These are phyloP conservation scores for Dovyalis caffra DNA, from an alignment of 345 rosid genomes.

Conservation along the genomic window DNA sequence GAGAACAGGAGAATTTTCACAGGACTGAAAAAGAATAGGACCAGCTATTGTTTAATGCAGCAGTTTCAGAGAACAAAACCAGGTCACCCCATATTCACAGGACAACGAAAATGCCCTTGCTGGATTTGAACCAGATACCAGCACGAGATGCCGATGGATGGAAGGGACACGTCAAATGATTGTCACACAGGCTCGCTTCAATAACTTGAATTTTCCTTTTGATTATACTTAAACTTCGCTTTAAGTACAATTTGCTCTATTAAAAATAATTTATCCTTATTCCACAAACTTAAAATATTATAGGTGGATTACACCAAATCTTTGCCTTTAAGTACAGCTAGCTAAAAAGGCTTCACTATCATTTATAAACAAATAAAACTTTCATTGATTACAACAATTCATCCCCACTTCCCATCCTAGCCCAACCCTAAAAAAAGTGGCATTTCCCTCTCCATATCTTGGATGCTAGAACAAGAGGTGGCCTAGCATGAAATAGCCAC, in stretches of 20 bases:
- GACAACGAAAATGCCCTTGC: constrained; percentile 13
- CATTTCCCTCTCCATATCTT: background rate
- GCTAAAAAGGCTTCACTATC: constrained; percentile 17
- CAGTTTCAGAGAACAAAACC: background rate
- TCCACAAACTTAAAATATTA: background rate
- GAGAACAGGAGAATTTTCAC: background rate
- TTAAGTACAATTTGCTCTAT: background rate
- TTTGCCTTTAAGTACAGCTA: constrained; percentile 34
- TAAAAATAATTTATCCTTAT: background rate
- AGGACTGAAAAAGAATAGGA: background rate
- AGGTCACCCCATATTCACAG: constrained; percentile 8
- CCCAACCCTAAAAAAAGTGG: background rate
- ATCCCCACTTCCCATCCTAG: background rate
- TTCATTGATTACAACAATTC: constrained; percentile 13
- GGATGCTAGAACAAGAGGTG: constrained; percentile 3
- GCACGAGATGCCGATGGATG: constrained; percentile 12
- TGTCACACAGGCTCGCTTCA: constrained; percentile 16
- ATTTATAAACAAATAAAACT: constrained; percentile 20
- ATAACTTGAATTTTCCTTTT: constrained; percentile 16
- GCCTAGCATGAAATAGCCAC: background rate
- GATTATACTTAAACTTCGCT: constrained; percentile 11
- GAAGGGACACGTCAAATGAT: constrained; percentile 31
- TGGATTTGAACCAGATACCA: constrained; percentile 5
- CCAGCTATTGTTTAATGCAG: background rate
- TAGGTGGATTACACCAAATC: constrained; percentile 15